Base-by-base conservation (phyloP, 768 basidiomycete genomes). In the Coprinellus aureogranulatus region DNA sequence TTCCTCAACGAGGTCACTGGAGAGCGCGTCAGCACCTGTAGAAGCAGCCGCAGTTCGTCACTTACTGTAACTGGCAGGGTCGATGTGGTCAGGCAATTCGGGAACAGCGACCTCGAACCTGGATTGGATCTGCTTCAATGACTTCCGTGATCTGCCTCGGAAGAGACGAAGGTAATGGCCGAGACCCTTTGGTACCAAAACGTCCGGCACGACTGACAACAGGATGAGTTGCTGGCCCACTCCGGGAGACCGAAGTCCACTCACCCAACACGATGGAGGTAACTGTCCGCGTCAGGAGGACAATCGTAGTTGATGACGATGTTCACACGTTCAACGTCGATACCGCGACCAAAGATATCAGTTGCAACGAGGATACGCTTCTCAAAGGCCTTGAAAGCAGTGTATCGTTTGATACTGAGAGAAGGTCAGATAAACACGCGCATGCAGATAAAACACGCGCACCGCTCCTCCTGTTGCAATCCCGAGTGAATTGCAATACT, bases 231-330 rank as follows among this genome's bases (percentile, higher is more conserved):
- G n/a, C 26, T 31, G 37, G n/a, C 22, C 6, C n/a, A 10, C 9
- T 26, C n/a, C 10, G 51, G 20, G 16, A 20, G 23, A 44, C 54
- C 46, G 53, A 30, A 44, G 34, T 20, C 51, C 12, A 75, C 87
- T 39, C 67, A 90, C 89, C 91, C 97, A 59, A 99, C 97, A 74
- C 97, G 90, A 72, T 99, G 97, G 45, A 99, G 83, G 72, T 99
- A 99, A 61, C 92, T 95, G 75, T 99, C 97, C 22, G 97, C 96
- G 66, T 99, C 97, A 39, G 89, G 86, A 40, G 97, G 94, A 61
- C 90, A 94, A 68, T 99, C 97, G 70, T 99, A 99, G 75, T 99
- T 99, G 78, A 99, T 85, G 51, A 99, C 97, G 58, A 98, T 98
- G 76, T 99, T 99, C 65, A 99, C 97, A 60, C 97, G 94, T 72